Base-by-base conservation (phyloP, 2,329 filamentous ascomycete genomes). In the Bipolaris oryzae region DNA sequence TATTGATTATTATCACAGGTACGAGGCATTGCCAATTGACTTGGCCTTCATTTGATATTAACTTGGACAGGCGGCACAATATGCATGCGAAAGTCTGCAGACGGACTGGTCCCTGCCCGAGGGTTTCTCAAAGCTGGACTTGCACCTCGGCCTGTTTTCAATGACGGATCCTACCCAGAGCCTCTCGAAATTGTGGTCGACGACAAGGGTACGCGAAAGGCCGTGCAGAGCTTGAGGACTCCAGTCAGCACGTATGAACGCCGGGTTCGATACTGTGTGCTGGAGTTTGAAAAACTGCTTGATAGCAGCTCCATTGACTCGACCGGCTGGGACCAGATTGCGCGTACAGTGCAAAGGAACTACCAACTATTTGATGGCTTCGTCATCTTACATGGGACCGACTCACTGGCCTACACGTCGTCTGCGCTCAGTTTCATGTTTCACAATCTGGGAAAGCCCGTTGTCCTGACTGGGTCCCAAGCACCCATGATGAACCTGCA, bases 391-490 rank as follows among this genome's bases (percentile, higher is more conserved):
- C 92, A 96, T 75, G 92, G 92, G 58, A 96, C 92, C 6, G 92
- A 96, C 77, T 96, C 91, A 42, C 81, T 96, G 49, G 90, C 80
- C 2, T 96, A 96, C 77, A 95, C 92, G 4, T 90, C 90, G 60
- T 96, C 92, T 5, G 93, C 93, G 3, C 82, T 97, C 55, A 95
- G 91, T 66, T 97, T 96, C 79, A 96, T 96, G 91, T 85, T 96
- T 74, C 85, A 90, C 69, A 92, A 96, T 71, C 82, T 97, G 13
- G 92, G 92, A 48, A 97, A 96, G 79, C 91, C 93, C 1, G 91
- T 96, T 31, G 89, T 97, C 52, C 81, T 97, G 46, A 97, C 93
- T 3, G 81, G 81, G 34, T 81, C 79, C 4, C 80, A 82, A 62
- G 90, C 92, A 0, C 91, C 91, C 44, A 96, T 97, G 84, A 89